phyloP scores from a whole-genome alignment of 805 yeast species.

The Pichia heedii region DNA sequence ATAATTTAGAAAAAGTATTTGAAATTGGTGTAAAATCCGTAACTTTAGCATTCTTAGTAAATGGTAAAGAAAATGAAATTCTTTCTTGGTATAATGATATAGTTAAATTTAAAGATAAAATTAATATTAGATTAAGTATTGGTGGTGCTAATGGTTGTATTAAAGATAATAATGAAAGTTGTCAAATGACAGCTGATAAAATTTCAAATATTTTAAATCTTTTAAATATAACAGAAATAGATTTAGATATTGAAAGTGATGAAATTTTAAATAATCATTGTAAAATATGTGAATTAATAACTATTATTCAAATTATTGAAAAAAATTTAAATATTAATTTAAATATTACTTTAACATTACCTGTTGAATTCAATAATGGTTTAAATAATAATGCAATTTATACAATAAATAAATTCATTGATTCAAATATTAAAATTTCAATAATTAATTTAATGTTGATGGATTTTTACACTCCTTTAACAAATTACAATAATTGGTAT shows the following conservation, averaged over 20 bases:
- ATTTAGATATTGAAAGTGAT: slow-evolving; percentile 27
- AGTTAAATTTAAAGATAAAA: slow-evolving; percentile 9
- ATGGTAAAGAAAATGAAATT: slow-evolving; percentile 20
- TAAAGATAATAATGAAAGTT: slow-evolving; percentile 9
- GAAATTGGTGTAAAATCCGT: slow-evolving; percentile 13
- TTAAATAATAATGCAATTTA: slow-evolving; percentile 12
- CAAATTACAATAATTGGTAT: slow-evolving; percentile 19
- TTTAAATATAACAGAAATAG: slow-evolving; percentile 16
- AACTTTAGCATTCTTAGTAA: slow-evolving; percentile 22
- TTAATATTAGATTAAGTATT: slow-evolving; percentile 21
- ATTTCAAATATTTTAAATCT: slow-evolving; percentile 12
- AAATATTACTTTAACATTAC: slow-evolving; percentile 21
- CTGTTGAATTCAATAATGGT: slow-evolving; percentile 22
- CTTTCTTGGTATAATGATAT: slow-evolving; percentile 20
- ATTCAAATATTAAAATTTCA: slow-evolving; percentile 7
- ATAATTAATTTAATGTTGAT: slow-evolving; percentile 23
- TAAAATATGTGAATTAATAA: slow-evolving; percentile 10
- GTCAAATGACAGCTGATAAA: slow-evolving; percentile 1
- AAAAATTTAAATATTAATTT: neutral
- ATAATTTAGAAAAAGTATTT: slow-evolving; percentile 13
- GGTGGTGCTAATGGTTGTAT: slow-evolving; percentile 26
- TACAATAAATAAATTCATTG: slow-evolving; percentile 12
- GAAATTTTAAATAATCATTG: slow-evolving; percentile 8
- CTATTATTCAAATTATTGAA: slow-evolving; percentile 1
- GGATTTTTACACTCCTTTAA: slow-evolving; percentile 25